Evolutionary conservation across 2,329 filamentous ascomycete species (phyloP).

Genomic region (Penicillium sp.): DNA sequence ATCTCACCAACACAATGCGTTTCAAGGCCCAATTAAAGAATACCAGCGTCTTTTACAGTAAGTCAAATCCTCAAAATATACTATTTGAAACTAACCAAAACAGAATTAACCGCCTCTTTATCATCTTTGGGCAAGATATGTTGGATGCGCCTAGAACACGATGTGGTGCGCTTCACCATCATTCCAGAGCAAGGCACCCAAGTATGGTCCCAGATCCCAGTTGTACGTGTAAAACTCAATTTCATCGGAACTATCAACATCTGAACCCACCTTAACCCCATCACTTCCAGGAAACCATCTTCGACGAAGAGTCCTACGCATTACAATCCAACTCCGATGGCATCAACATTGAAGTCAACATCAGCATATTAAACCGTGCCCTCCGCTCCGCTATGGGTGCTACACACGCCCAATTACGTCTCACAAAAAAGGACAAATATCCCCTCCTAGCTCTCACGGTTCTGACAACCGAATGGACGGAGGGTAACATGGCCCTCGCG

Average conservation of each 20-base stretch:
- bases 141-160: constrained; percentile 86
- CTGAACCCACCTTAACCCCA: background rate
- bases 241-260: background rate
- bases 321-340: constrained; percentile 85
- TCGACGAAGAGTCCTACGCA: constrained; percentile 72
- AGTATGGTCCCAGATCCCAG: constrained; percentile 79
- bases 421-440: constrained; percentile 88
- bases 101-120: constrained; percentile 62
- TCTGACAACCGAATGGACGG: constrained; percentile 57
- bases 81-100: constrained; percentile 7
- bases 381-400: constrained; percentile 83
- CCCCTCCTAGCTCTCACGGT: constrained; percentile 90
- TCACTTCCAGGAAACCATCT: constrained; percentile 69
- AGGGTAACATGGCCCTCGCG: constrained; percentile 57
- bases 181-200: constrained; percentile 93
- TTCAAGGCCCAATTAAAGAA: constrained; percentile 36
- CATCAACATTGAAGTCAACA: constrained; percentile 93
- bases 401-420: constrained; percentile 76
- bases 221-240: constrained; percentile 30
- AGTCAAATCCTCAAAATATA: background rate
- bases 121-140: constrained; percentile 75
- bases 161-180: constrained; percentile 88
- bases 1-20: constrained; percentile 28
- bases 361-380: constrained; percentile 85
- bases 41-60: constrained; percentile 24